Evolutionary conservation across 2,329 filamentous ascomycete genomes (phyloP), one percentile per base, ranked within the genome.

Genomic region (Pestalotiopsis sp.): DNA sequence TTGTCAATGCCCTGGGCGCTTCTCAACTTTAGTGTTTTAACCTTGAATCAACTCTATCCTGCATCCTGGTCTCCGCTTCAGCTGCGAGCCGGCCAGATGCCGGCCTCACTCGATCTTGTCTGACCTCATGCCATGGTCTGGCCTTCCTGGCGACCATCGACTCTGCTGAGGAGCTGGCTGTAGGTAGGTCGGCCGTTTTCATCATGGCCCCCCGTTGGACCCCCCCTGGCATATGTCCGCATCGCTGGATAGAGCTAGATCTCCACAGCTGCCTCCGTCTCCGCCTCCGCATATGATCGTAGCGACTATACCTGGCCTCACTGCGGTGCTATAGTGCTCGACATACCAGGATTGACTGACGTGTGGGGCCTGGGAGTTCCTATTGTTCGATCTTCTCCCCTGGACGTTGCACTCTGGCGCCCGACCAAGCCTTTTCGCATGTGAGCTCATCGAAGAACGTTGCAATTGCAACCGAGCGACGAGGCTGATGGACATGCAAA

Each of bases 1-100:
- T 65, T 65, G n/a, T 25, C 62, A 52, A 23, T 65, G 20, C 6
- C 45, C 36, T 45, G 14, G 63, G 45, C 38, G n/a, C n/a, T 66
- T 56, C 23, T 25, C 63, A 58, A n/a, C 38, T 58, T 38, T 56
- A 66, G 41, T 31, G n/a, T 36, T 27, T 38, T 38, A 58, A 36
- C 63, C 49, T 66, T 56, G 41, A 56, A 56, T 58, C 49, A 66
- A 66, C 63, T 58, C 63, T 66, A 66, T 66, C 25, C 31, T 25
- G 17, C 31, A 57, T 45, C 63, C 61, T 49, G 45, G 61, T 49
- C 36, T 36, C 23, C 38, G 49, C 38, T 64, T 7, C 5, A 27
- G n/a, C 27, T 49, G n/a, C 7, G n/a, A 64, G 20, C 61, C 20
- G 40, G 23, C 7, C 31, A 62, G 36, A 14, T 65, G 25, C 62